Conservation (phyloP, 2,329 filamentous ascomycete genomes). For the Colletotrichum phormii region DNA sequence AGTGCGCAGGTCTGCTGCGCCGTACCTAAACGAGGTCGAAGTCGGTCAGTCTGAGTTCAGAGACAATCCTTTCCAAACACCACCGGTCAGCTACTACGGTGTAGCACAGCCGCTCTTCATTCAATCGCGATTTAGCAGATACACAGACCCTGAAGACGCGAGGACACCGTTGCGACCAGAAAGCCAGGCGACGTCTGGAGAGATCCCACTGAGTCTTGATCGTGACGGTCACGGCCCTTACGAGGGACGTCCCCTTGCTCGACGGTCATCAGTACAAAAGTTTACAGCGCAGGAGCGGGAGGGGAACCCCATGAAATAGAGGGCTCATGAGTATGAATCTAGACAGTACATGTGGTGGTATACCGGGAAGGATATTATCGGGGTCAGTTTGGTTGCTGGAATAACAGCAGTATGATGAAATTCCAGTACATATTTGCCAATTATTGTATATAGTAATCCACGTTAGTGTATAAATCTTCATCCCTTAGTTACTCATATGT, state of each 20-base stretch:
- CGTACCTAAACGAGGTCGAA: conserved; percentile 13
- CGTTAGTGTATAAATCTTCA: not conserved
- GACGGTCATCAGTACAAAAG: conserved; percentile 28
- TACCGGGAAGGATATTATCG: not conserved
- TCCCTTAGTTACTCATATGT: too few relatives aligned
- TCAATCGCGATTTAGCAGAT: conserved; percentile 29
- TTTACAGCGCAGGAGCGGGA: conserved; percentile 18
- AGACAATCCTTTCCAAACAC: conserved; percentile 4
- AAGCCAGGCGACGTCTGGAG: conserved; percentile 25
- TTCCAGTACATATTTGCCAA: not conserved
- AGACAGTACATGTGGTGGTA: not conserved
- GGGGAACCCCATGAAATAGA: conserved; percentile 22
- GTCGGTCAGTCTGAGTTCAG: conserved; percentile 13
- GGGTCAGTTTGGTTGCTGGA: not conserved
- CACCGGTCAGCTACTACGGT: conserved; percentile 7
- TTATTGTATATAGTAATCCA: not conserved
- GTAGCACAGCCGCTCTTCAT: conserved; percentile 26
- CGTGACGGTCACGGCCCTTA: conserved; percentile 12
- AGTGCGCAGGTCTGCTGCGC: not conserved
- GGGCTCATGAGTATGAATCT: not conserved
- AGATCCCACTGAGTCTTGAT: conserved; percentile 26
- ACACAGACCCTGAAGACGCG: conserved; percentile 25
- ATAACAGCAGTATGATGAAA: not conserved
- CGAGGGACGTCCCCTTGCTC: not conserved
- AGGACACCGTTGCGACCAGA: conserved; percentile 9